A percentile compares a stretch with the other conserved stretches of the same genome.
phyloP scores from a whole-genome alignment of 352 stramenopile species.

The Phytophthora brassicae region DNA sequence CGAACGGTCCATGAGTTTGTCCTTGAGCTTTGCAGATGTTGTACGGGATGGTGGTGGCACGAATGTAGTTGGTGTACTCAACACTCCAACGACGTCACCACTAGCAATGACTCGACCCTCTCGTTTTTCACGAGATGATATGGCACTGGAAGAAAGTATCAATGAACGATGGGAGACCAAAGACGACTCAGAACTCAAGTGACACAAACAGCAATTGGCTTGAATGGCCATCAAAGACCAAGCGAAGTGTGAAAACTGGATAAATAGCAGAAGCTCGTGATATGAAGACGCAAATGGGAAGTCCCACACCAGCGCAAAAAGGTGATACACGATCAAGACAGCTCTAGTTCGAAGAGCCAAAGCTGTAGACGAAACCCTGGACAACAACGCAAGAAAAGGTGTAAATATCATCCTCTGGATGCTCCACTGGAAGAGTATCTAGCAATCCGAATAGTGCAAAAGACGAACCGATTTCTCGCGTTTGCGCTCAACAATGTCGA shows the following conservation, averaged over 20 bases:
- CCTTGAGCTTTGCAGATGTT: constrained; percentile 86
- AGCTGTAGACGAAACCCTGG: constrained; percentile 81
- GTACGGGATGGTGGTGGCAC: constrained; percentile 58
- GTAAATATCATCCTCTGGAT: constrained; percentile 5
- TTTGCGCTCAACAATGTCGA: constrained; percentile 75
- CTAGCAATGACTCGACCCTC: constrained; percentile 38
- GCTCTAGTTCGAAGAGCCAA: constrained; percentile 33
- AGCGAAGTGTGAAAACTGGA: constrained; percentile 14
- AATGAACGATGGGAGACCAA: constrained; percentile 74
- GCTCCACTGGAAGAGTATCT: not conserved
- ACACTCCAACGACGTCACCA: constrained; percentile 46
- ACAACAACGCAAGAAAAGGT: not conserved
- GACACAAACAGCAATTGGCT: constrained; percentile 7
- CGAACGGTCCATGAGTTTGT: constrained; percentile 84
- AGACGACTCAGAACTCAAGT: constrained; percentile 71
- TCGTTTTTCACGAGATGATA: constrained; percentile 59
- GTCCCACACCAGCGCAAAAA: not conserved
- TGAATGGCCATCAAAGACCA: constrained; percentile 16
- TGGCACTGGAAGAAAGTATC: constrained; percentile 56
- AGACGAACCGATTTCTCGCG: constrained; percentile 67
- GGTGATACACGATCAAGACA: too few species aligned
- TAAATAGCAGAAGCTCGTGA: constrained; percentile 42
- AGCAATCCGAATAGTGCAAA: not conserved
- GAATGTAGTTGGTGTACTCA: constrained; percentile 10
- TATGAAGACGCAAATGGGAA: not conserved